Evolutionary conservation across 345 rosid genomes (phyloP).

Genomic region (Eucalyptus brandiana): DNA sequence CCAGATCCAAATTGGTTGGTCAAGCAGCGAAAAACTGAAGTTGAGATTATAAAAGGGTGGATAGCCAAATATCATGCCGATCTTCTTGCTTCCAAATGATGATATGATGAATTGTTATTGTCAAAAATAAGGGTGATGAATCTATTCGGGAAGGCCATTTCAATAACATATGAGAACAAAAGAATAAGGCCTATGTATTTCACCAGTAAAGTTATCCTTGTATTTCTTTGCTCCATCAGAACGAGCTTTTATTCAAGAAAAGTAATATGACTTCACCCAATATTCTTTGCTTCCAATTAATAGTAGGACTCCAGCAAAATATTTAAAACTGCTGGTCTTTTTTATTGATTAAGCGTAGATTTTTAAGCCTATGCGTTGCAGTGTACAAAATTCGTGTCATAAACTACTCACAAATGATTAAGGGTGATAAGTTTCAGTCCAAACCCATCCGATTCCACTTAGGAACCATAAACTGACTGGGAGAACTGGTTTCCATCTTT

Average conservation of each 20-base stretch:
- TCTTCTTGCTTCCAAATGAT: not conserved
- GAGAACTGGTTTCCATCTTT: too few relatives aligned
- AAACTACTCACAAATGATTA: not conserved
- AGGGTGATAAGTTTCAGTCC: accelerated
- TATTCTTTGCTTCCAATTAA: too few relatives aligned
- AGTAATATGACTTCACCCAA: not conserved
- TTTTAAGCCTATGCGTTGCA: not conserved
- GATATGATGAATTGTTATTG: not conserved
- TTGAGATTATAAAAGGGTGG: not conserved
- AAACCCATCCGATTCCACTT: accelerated
- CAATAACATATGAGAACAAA: not conserved
- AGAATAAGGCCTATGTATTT: not conserved
- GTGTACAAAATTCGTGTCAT: not conserved
- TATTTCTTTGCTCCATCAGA: not conserved
- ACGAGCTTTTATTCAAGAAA: too few relatives aligned
- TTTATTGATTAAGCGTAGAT: too few relatives aligned
- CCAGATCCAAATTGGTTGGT: not conserved
- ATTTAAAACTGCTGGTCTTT: too few relatives aligned
- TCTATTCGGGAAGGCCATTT: not conserved
- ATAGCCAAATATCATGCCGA: not conserved
- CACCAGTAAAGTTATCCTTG: not conserved
- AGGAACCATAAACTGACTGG: accelerated
- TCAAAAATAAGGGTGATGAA: not conserved
- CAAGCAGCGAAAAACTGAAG: not conserved
- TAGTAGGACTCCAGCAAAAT: too few relatives aligned